Conservation (phyloP, 2,329 filamentous ascomycete species). For the Helminthosporium solani region DNA sequence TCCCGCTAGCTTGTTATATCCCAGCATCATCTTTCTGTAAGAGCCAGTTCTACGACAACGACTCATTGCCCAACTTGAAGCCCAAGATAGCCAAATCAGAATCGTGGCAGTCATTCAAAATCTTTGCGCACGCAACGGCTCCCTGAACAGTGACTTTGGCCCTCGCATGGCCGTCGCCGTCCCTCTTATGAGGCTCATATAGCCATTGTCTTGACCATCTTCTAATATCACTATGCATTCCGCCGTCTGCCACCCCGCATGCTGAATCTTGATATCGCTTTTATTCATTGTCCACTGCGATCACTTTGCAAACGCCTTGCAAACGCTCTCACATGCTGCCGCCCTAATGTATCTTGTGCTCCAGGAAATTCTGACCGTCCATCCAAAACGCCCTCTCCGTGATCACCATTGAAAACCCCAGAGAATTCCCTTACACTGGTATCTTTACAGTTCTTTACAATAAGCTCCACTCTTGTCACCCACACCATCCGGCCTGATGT, state of each 20-base stretch:
- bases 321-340: neutral
- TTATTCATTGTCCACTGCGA: constrained; percentile 5
- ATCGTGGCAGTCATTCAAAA: too few species aligned
- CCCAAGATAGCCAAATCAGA: too few species aligned
- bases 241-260: neutral
- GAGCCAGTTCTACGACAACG: too few species aligned
- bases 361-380: neutral
- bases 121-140: too few species aligned
- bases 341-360: neutral
- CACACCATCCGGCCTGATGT: constrained; percentile 18
- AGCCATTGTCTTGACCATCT: constrained; percentile 4
- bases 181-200: neutral
- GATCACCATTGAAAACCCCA: neutral
- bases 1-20: too few species aligned
- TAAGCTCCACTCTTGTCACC: constrained; percentile 3
- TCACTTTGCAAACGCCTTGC: neutral
- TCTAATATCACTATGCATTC: constrained; percentile 4
- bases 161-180: neutral
- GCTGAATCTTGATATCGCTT: constrained; percentile 7
- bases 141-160: neutral
- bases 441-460: constrained; percentile 22
- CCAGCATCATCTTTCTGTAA: too few species aligned
- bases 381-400: constrained; percentile 2
- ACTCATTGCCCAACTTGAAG: too few species aligned
- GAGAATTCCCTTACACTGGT: constrained; percentile 7